Base-by-base conservation (phyloP, 2,329 filamentous ascomycete genomes). In the Aspergillus neoniger region DNA sequence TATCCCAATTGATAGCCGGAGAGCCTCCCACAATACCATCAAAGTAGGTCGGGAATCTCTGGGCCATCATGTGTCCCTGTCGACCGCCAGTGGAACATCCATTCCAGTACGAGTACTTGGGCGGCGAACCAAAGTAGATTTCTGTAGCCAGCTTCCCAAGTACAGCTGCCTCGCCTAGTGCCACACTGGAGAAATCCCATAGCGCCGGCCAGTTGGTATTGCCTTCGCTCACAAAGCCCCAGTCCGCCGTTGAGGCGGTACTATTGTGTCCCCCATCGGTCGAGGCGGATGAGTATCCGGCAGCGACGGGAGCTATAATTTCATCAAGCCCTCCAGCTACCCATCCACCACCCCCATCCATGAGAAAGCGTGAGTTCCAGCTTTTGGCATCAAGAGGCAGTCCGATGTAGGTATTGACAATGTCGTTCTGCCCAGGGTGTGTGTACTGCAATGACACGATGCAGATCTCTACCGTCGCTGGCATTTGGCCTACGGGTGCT, bases 11-110 rank as follows among this genome's bases (percentile, higher is more conserved):
- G 14, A 68, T 53, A 1, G 61, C 63, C 1, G 70, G 68, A 0
- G 70, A 60, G 9, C 49, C 63, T 8, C 67, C 68, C 4, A 73
- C 41, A 28, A 73, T 70, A 3, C 71, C 71, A 52, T 73, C 68
- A 38, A 66, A 73, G 9, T 63, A 59, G 2, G 53, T 52, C 0
- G 71, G 70, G 39, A 69, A 65, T 12, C 61, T 47, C 52, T 68
- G 36, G 5, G 64, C 67, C 28, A 64, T 57, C 1, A 55, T 57
- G 30, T 64, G 62, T 3, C 65, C 65, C 32, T 68, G 65, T 12
- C 67, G 57, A n/a, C 65, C 67, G 17, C 67, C 67, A 23, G 61
- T 62, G 3, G 67, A 69, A 38, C 65, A 69, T 1, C 67, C 67
- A 25, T 25, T 53, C 38, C 43, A 63, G 30, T 63, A 63, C 1